phyloP scores from a whole-genome alignment of 225 moss, liverwort and hornwort genomes.

The Physcomitrium patens region DNA sequence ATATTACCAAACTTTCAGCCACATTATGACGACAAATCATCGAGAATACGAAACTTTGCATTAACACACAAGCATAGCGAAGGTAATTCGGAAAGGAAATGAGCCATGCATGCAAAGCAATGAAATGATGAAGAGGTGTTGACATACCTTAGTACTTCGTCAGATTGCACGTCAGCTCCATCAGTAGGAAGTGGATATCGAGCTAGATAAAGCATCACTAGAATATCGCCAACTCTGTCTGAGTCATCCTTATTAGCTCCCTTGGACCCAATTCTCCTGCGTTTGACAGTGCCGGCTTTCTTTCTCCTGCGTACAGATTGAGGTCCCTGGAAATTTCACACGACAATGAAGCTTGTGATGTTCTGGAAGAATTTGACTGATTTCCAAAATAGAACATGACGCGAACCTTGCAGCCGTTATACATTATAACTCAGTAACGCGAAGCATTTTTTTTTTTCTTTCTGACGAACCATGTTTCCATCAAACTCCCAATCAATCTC shows the following conservation, averaged over 20 bases:
- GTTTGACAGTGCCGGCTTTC: constrained; percentile 66
- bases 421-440: not conserved
- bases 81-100: not conserved
- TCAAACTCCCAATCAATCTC: not conserved
- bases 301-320: constrained; percentile 59
- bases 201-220: constrained; percentile 76
- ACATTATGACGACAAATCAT: not conserved
- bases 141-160: constrained; percentile 59
- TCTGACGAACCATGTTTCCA: not conserved
- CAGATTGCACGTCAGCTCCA: constrained; percentile 56
- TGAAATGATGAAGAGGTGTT: not conserved
- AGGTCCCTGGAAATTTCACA: constrained; percentile 55
- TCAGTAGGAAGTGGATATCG: constrained; percentile 71
- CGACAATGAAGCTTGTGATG: not conserved
- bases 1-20: constrained; percentile 18
- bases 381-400: not conserved
- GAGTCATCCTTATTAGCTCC: constrained; percentile 58
- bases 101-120: not conserved
- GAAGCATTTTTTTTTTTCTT: not conserved
- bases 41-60: not conserved
- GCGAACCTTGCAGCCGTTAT: too few species aligned
- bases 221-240: constrained; percentile 66
- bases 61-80: not conserved
- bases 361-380: too few species aligned
- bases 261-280: constrained; percentile 64